These are phyloP conservation scores for Thraustochytrium striatum DNA, from an alignment of 352 stramenopile species.

Conservation along the genomic window DNA sequence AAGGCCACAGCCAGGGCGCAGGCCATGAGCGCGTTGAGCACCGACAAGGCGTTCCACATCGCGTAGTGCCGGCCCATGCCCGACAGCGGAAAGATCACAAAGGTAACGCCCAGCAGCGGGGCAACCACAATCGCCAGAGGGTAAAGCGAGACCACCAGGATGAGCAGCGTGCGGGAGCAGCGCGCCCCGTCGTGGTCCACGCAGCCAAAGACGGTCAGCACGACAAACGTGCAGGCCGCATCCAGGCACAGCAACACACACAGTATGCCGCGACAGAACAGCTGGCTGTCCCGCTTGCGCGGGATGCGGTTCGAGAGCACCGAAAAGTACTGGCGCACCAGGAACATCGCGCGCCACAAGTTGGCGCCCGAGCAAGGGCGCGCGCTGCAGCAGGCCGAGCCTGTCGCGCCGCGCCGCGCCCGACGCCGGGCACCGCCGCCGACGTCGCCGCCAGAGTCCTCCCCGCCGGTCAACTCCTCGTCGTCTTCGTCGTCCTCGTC, in stretches of 20 bases:
- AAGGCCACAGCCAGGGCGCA: background rate
- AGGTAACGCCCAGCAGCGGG: conserved; percentile 29
- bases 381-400: conserved; percentile 24
- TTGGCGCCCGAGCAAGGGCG: too few species aligned
- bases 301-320: background rate
- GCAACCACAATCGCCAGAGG: conserved; percentile 23
- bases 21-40: conserved; percentile 12
- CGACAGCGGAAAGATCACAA: conserved; percentile 39
- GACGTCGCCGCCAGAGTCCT: background rate
- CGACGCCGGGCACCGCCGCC: too few species aligned
- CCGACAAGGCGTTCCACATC: conserved; percentile 35
- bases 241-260: background rate
- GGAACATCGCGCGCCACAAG: too few species aligned
- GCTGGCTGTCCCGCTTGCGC: background rate
- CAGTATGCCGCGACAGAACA: conserved; percentile 12
- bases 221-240: conserved; percentile 14
- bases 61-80: conserved; percentile 41
- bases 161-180: background rate
- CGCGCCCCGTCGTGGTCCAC: background rate
- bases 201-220: conserved; percentile 23
- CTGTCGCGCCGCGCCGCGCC: background rate
- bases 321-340: background rate
- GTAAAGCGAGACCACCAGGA: conserved; percentile 7
- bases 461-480: background rate
- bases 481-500: too few species aligned